Percentiles rank a stretch among this genome's conserved stretches.
These are phyloP conservation scores for Citrullus colocynthis DNA, from an alignment of 306 rosid species.

Conservation along the genomic window DNA sequence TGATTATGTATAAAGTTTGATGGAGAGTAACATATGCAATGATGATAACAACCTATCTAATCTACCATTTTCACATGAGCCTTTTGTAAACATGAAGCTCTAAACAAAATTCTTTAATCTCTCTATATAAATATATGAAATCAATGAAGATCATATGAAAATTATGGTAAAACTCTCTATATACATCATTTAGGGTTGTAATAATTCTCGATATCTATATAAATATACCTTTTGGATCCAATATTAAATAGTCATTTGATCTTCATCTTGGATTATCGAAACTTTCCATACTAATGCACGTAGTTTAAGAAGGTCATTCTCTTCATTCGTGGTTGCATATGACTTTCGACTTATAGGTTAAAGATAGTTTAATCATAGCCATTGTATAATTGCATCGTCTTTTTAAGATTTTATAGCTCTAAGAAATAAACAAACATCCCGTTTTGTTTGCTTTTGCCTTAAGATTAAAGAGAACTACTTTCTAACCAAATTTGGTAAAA, in stretches of 20 bases:
- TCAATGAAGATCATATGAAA: not conserved
- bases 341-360: too few species aligned
- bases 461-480: not conserved
- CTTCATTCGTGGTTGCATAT: not conserved
- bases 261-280: too few species aligned
- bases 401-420: not conserved
- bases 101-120: not conserved
- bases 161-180: not conserved
- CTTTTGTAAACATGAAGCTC: not conserved
- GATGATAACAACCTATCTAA: not conserved
- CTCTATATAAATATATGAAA: too few species aligned
- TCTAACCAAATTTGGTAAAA: not conserved
- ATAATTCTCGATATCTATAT: too few species aligned
- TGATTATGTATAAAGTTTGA: too few species aligned
- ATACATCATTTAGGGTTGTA: too few species aligned
- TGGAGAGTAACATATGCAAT: not conserved
- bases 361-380: not conserved
- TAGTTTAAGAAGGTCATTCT: too few species aligned
- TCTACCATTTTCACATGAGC: not conserved
- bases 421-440: not conserved
- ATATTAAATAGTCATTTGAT: too few species aligned
- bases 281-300: too few species aligned
- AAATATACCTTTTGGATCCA: too few species aligned
- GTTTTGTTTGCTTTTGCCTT: not conserved
- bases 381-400: not conserved